Conservation (phyloP, 2,329 filamentous ascomycete species). For the Mycogone perniciosa region DNA sequence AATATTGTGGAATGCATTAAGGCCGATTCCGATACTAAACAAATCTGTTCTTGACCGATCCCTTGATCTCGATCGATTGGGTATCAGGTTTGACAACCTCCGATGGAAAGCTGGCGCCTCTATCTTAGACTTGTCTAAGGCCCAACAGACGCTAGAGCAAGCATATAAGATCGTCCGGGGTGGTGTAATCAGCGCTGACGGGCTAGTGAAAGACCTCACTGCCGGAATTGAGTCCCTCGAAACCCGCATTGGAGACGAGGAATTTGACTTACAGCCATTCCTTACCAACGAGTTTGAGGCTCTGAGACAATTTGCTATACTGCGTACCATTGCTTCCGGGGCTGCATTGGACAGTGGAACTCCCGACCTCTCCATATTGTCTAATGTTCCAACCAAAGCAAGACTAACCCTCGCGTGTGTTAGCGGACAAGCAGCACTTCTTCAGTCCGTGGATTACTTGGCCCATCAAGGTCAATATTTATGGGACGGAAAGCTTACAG, state of each 20-base stretch:
- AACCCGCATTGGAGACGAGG: slow-evolving; percentile 35
- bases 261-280: slow-evolving; percentile 40
- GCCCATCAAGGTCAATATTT: slow-evolving; percentile 31
- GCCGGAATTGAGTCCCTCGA: slow-evolving; percentile 49
- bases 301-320: slow-evolving; percentile 45
- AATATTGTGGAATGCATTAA: slow-evolving; percentile 64
- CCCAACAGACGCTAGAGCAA: slow-evolving; percentile 48
- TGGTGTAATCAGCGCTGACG: slow-evolving; percentile 34
- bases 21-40: slow-evolving; percentile 53
- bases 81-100: slow-evolving; percentile 52
- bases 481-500: slow-evolving; percentile 36
- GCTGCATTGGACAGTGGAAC: neutral
- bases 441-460: slow-evolving; percentile 45
- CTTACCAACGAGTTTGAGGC: slow-evolving; percentile 51
- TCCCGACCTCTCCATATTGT: slow-evolving; percentile 35
- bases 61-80: slow-evolving; percentile 48
- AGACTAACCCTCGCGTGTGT: slow-evolving; percentile 28
- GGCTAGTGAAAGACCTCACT: slow-evolving; percentile 44
- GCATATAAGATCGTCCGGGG: slow-evolving; percentile 50
- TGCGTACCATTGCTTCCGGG: slow-evolving; percentile 25
- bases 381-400: slow-evolving; percentile 32
- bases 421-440: slow-evolving; percentile 29
- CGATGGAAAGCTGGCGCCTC: slow-evolving; percentile 52
- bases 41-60: slow-evolving; percentile 40
- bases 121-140: slow-evolving; percentile 45